A percentile compares a stretch with the other conserved stretches of the same genome.
Conservation (phyloP, 2,329 filamentous ascomycete genomes). For the Aspergillus costaricaensis region DNA sequence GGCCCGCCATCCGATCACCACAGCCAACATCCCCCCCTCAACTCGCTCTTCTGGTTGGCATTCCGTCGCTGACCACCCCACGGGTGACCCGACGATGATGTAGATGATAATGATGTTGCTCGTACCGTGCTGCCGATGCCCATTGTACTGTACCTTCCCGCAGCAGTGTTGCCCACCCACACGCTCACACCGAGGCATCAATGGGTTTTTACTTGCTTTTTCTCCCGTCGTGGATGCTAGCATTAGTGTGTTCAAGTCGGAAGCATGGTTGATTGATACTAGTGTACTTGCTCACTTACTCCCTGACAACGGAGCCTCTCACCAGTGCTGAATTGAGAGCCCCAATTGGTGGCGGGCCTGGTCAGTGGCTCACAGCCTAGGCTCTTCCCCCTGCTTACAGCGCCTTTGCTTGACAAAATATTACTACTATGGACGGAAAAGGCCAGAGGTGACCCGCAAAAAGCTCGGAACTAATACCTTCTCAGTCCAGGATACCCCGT, state of each 20-base stretch:
- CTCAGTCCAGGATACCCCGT: constrained; percentile 18
- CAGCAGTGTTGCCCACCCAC: background rate
- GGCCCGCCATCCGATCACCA: background rate
- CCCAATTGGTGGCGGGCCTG: constrained; percentile 4
- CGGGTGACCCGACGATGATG: constrained; percentile 4
- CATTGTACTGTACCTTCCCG: background rate
- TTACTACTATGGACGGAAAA: constrained; percentile 1
- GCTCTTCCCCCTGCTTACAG: constrained; percentile 7
- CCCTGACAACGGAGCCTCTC: constrained; percentile 10
- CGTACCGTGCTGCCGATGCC: background rate
- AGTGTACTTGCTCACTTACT: background rate
- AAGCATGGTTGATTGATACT: background rate
- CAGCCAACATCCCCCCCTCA: background rate
- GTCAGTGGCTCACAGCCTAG: constrained; percentile 4
- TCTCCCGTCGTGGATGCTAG: background rate
- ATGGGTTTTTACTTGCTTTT: background rate
- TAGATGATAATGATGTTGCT: background rate
- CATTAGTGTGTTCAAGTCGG: background rate
- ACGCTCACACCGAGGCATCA: background rate
- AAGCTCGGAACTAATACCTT: constrained; percentile 17
- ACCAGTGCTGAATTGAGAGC: background rate
- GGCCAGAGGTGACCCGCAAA: constrained; percentile 15
- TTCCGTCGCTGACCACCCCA: constrained; percentile 3
- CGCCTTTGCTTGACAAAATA: background rate
- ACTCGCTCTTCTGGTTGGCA: constrained; percentile 4